These are phyloP conservation scores for Cucumis cinereus DNA, from an alignment of 306 rosid genomes.

Conservation along the genomic window DNA sequence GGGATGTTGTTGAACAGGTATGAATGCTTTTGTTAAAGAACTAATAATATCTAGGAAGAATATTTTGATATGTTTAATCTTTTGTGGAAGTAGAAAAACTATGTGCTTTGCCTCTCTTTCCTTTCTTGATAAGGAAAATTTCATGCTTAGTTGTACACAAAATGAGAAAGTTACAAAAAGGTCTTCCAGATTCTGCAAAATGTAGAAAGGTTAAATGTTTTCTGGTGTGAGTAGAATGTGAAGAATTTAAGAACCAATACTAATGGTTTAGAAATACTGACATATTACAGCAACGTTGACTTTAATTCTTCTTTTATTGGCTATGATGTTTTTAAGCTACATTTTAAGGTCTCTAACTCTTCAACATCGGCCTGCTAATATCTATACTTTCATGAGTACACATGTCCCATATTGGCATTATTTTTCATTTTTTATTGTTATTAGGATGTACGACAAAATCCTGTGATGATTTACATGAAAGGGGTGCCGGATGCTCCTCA, in stretches of 20 bases:
- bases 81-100: neutral
- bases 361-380: neutral
- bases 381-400: neutral
- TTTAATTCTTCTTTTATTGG: neutral
- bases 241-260: neutral
- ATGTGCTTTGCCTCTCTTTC: neutral
- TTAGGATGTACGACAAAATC: constrained; percentile 71
- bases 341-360: neutral
- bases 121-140: neutral
- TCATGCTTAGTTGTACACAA: neutral
- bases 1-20: constrained; percentile 68
- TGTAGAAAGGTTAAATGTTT: neutral
- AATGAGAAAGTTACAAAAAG: neutral
- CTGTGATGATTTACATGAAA: constrained; percentile 78
- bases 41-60: constrained; percentile 1
- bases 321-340: neutral
- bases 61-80: neutral
- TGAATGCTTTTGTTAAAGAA: constrained; percentile 13
- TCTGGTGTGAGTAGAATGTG: neutral
- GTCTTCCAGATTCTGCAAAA: neutral
- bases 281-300: neutral
- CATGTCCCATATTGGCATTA: neutral
- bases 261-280: neutral
- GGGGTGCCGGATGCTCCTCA: constrained; percentile 68
- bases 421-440: constrained; percentile 2